phyloP scores from a whole-genome alignment of 768 basidiomycete species.

The Agrocybe pediades region DNA sequence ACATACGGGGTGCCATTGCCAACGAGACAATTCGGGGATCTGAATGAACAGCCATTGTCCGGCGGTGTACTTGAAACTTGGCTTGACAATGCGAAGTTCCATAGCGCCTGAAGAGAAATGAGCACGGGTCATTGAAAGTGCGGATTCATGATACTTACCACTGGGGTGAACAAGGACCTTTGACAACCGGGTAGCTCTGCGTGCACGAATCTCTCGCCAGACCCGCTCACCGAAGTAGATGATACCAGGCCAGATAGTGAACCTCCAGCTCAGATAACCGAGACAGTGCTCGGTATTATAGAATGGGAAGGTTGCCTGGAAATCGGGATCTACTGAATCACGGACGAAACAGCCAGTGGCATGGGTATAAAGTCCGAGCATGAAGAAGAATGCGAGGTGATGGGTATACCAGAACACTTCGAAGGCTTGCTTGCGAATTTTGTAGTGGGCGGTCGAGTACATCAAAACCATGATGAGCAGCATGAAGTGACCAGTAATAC shows the following conservation, averaged over 20 bases:
- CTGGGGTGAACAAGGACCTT: slow-evolving; percentile 90
- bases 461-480: slow-evolving; percentile 91
- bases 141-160: slow-evolving; percentile 44
- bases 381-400: slow-evolving; percentile 93
- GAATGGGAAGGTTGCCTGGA: slow-evolving; percentile 76
- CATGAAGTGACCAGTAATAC: slow-evolving; percentile 97
- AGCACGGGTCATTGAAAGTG: background rate
- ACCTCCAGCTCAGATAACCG: slow-evolving; percentile 90
- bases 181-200: slow-evolving; percentile 75
- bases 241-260: slow-evolving; percentile 90
- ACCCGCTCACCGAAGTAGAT: slow-evolving; percentile 88
- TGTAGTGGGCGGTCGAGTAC: slow-evolving; percentile 89
- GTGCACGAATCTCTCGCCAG: slow-evolving; percentile 80
- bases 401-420: slow-evolving; percentile 98
- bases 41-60: slow-evolving; percentile 94
- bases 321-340: slow-evolving; percentile 75
- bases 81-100: slow-evolving; percentile 92
- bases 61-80: slow-evolving; percentile 87
- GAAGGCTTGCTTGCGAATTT: slow-evolving; percentile 87
- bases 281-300: slow-evolving; percentile 87
- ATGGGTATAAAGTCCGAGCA: slow-evolving; percentile 87
- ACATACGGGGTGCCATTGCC: slow-evolving; percentile 96
- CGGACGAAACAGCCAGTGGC: slow-evolving; percentile 96
- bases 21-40: slow-evolving; percentile 79
- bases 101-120: slow-evolving; percentile 63